Base-by-base conservation (phyloP, 106 monocot genomes). In the Xerophyta viscosa region DNA sequence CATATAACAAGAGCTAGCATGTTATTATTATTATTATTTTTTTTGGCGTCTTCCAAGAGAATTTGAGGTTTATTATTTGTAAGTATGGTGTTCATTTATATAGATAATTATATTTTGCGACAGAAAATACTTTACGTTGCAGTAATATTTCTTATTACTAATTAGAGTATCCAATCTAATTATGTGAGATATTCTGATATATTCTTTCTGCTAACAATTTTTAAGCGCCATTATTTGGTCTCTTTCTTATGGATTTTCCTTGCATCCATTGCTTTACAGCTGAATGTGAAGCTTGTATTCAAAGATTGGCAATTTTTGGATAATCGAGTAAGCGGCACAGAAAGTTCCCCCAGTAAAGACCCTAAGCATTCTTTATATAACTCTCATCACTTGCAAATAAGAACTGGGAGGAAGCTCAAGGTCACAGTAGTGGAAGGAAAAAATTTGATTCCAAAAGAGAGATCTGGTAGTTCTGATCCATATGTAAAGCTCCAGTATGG, bases 261-360 rank as follows among this genome's bases (percentile, higher is more conserved):
- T 1, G 1, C n/a, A 19, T 31, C 24, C 15, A 58, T 62, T 70
- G 24, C 46, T 27, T 44, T 41, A 6, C 83, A 93, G 92, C 61
- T 93, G 48, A 57, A 65, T 3, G 85, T 96, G 44, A 67, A 54
- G 29, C 76, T 96, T 50, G 67, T 68, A 31, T 49, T 86, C 48
- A 85, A 85, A 79, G 96, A 96, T 63, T 96, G 96, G 96, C 96
- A 89, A 61, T 89, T 70, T 77, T 84, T 89, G 44, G 96, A 96
- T 64, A 82, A 68, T 56, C 76, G 77, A 25, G 31, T 57, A 42
- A 73, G 70, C n/a, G n/a, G n/a, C 59, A 44, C 65, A 49, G 58
- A 24, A 42, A 73, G 46, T 37, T 64, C 67, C 21, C 8, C 24
- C 4, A 52, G 20, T 31, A 49, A 37, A 29, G 52, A 28, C 22